Base-by-base conservation (phyloP, 169 alveolate species). In the Pseudocohnilembus persalinus region DNA sequence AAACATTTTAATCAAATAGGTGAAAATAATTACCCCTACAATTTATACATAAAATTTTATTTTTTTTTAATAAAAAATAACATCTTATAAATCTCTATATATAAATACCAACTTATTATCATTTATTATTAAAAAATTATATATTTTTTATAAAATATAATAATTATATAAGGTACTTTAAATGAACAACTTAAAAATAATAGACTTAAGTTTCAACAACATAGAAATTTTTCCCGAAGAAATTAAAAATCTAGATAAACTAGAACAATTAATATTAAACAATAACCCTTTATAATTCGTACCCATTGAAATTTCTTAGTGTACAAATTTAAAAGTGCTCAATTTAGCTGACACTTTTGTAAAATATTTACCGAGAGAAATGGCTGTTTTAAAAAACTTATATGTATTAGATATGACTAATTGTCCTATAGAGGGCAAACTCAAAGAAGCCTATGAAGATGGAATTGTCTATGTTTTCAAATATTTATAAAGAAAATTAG, bases 381-480 rank as follows among this genome's bases (percentile, higher is more conserved):
- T 79, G n/a, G 74, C 84, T 15, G 28, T n/a, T 20, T 30, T 79
- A 15, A 49, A 79, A 64, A 79, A 79, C 35, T n/a, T 79, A 64
- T 79, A 15, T 49, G n/a, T 35, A 49, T 28, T 79, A 25, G 84
- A 79, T 79, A 15, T 79, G 28, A 79, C 84, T 63, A 49, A 72
- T 11, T 79, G 84, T 79, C 84, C 84, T 79, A 35, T 79, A 11
- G 0, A 79, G 31, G 84, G 84, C 30, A 79, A 79, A 34, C 63
- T 79, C 27, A 49, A 79, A 63, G 35, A 34, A 26, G 31, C 35
- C 11, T 79, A 79, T 79, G 84, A 79, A 49, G 29, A 49, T 74
- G 84, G 84, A 29, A 79, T 79, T 34, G 84, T 79, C 4, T 35
- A 72, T 35, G 30, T 79, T n/a, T 79, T 79, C 76, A 34, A 79